These are phyloP conservation scores for Scheffersomyces segobiensis DNA, from an alignment of 1,139 yeast genomes.

Conservation along the genomic window DNA sequence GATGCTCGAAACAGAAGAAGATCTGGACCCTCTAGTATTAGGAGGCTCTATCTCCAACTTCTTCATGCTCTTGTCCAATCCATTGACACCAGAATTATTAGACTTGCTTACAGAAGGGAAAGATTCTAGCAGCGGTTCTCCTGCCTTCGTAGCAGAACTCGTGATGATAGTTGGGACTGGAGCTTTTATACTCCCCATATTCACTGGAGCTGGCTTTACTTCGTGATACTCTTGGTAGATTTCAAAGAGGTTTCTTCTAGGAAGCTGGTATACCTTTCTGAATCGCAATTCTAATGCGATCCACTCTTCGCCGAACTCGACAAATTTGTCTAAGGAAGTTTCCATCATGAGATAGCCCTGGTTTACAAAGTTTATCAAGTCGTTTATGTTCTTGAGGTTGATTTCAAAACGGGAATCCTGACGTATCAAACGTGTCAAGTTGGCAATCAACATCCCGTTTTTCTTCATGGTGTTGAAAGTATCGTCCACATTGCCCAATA, in stretches of 20 bases:
- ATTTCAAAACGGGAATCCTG: conserved; percentile 41
- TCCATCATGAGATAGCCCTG: conserved; percentile 26
- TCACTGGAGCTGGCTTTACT: conserved; percentile 4
- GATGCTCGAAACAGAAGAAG: conserved; percentile 19
- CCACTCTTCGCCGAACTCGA: conserved; percentile 40
- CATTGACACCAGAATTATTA: neutral
- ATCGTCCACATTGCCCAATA: conserved; percentile 41
- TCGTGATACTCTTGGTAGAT: conserved; percentile 15
- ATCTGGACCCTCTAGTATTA: conserved; percentile 23
- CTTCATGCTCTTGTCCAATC: conserved; percentile 15
- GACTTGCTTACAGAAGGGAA: neutral
- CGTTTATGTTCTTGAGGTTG: conserved; percentile 37
- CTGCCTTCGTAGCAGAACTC: conserved; percentile 1
- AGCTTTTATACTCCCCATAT: conserved; percentile 1
- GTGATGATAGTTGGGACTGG: conserved; percentile 1
- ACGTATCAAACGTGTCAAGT: conserved; percentile 49
- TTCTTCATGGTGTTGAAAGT: conserved; percentile 48
- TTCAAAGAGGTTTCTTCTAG: conserved; percentile 23
- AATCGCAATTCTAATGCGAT: conserved; percentile 36
- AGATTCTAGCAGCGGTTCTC: neutral
- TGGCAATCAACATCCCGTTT: conserved; percentile 54
- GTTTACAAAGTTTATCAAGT: conserved; percentile 37
- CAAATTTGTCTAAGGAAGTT: conserved; percentile 23
- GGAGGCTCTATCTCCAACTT: conserved; percentile 18
- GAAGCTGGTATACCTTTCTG: conserved; percentile 35